These are phyloP conservation scores for Globisporangium canariense DNA, from an alignment of 352 stramenopile species.

Conservation along the genomic window DNA sequence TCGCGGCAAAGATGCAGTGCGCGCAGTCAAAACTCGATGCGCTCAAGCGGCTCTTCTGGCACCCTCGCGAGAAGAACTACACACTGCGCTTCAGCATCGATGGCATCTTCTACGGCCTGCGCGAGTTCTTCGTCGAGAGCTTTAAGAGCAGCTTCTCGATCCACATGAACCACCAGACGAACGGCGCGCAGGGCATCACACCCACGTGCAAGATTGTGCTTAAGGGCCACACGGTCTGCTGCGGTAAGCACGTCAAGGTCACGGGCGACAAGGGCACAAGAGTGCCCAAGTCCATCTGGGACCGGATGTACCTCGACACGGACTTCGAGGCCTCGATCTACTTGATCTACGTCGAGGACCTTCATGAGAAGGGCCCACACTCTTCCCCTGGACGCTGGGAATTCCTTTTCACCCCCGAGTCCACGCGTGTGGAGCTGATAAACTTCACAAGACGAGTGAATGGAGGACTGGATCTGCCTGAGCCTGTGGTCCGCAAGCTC, in stretches of 20 bases:
- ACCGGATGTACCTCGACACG: conserved; percentile 70
- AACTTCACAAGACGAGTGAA: conserved; percentile 67
- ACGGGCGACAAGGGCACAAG: conserved; percentile 71
- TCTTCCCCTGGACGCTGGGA: conserved; percentile 45
- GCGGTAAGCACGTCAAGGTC: conserved; percentile 75
- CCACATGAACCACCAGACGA: conserved; percentile 67
- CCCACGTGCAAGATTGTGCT: conserved; percentile 61
- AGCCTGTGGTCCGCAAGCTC: conserved; percentile 67
- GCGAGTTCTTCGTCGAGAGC: conserved; percentile 66
- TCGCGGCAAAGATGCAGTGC: conserved; percentile 52
- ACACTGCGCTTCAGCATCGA: conserved; percentile 74
- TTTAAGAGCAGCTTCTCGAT: conserved; percentile 58
- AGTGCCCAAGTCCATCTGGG: conserved; percentile 77
- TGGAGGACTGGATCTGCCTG: conserved; percentile 66
- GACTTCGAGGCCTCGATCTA: conserved; percentile 58
- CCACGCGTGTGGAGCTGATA: conserved; percentile 57
- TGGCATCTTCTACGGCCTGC: conserved; percentile 75
- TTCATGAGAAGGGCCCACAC: conserved; percentile 24
- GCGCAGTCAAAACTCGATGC: conserved; percentile 71
- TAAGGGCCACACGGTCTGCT: conserved; percentile 61
- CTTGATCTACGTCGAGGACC: conserved; percentile 64
- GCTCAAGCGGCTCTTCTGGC: conserved; percentile 64
- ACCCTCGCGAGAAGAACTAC: conserved; percentile 70
- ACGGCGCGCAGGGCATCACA: conserved; percentile 59
- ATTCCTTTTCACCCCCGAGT: conserved; percentile 50